phyloP scores from a whole-genome alignment of 2,329 filamentous ascomycete genomes.

The Diaporthe sp. region DNA sequence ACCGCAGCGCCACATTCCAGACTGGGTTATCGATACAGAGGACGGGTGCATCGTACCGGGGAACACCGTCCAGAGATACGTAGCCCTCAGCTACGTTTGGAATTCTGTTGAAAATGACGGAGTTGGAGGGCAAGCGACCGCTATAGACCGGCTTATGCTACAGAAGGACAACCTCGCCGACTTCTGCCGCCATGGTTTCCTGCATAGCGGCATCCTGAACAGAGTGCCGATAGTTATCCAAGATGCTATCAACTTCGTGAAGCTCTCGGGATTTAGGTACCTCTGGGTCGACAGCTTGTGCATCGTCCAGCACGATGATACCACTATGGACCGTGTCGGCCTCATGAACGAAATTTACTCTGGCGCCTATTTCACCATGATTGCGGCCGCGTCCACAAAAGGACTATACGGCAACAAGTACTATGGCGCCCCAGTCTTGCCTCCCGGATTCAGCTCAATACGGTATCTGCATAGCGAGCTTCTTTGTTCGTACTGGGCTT shows the following conservation, averaged over 20 bases:
- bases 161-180: not conserved
- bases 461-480: not conserved
- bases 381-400: not conserved
- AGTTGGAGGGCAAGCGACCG: not conserved
- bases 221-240: not conserved
- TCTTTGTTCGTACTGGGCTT: not conserved
- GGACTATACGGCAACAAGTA: not conserved
- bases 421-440: not conserved
- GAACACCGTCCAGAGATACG: not conserved
- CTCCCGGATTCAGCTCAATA: not conserved
- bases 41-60: slow-evolving; percentile 12
- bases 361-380: slow-evolving; percentile 43
- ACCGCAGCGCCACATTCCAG: not conserved
- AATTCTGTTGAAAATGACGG: too few species aligned
- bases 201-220: not conserved
- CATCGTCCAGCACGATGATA: slow-evolving; percentile 47
- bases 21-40: slow-evolving; percentile 18
- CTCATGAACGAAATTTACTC: slow-evolving; percentile 41
- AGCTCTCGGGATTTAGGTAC: slow-evolving; percentile 37
- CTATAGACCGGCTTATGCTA: not conserved
- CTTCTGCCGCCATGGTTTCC: not conserved
- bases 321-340: not conserved
- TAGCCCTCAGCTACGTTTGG: slow-evolving; percentile 22
- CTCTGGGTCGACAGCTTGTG: slow-evolving; percentile 51
- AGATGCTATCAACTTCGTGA: not conserved